Percentiles rank a stretch among this genome's conserved stretches.
phyloP scores from a whole-genome alignment of 768 basidiomycete species.

The Auriculariales sp. region DNA sequence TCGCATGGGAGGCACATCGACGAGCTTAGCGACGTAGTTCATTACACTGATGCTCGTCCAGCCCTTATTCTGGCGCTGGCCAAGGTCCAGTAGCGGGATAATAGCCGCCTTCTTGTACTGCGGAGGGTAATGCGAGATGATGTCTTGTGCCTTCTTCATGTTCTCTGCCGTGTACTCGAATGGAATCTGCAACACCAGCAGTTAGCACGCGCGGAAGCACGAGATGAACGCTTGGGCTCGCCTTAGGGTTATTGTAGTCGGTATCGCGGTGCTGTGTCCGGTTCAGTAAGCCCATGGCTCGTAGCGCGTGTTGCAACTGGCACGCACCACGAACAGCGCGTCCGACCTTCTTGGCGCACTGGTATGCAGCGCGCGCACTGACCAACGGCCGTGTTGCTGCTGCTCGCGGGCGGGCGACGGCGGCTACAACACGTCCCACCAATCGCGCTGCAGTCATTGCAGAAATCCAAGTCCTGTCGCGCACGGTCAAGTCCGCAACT shows the following conservation, averaged over 20 bases:
- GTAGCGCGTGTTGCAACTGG: constrained; percentile 1
- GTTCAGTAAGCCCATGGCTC: constrained; percentile 5
- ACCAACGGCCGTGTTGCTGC: not conserved
- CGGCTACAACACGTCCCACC: too few relatives aligned
- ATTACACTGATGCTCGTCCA: constrained; percentile 98
- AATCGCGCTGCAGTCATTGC: not conserved
- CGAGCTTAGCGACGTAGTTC: constrained; percentile 91
- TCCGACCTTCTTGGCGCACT: constrained; percentile 48
- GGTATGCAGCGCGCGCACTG: constrained; percentile 9
- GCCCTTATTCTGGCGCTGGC: constrained; percentile 93
- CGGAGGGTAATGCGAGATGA: constrained; percentile 86
- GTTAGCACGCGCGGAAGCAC: not conserved
- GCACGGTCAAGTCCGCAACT: too few relatives aligned
- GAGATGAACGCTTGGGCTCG: constrained; percentile 15
- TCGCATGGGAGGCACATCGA: constrained; percentile 94
- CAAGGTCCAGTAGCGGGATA: constrained; percentile 91
- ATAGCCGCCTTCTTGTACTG: constrained; percentile 99
- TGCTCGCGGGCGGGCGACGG: not conserved
- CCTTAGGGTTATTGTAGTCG: constrained; percentile 84
- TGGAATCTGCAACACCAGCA: constrained; percentile 44
- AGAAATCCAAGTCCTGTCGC: not conserved
- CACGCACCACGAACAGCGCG: constrained; percentile 73
- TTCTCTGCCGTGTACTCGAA: constrained; percentile 79
- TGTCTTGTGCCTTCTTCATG: constrained; percentile 70
- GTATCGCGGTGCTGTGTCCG: constrained; percentile 79